phyloP scores from a whole-genome alignment of 345 rosid species.

The Eucalyptus pauciflora region DNA sequence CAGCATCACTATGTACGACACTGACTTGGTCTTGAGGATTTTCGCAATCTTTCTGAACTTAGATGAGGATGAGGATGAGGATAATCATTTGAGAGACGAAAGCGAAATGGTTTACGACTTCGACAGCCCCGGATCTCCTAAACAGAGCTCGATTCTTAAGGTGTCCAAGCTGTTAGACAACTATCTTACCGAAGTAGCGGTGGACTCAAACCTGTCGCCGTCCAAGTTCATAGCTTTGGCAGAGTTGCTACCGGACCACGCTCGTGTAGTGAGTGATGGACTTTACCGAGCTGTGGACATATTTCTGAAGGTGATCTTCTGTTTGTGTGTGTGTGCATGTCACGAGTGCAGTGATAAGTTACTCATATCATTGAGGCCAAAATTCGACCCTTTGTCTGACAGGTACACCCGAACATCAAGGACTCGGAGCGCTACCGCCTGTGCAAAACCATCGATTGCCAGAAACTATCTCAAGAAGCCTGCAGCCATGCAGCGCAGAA shows the following conservation, averaged over 20 bases:
- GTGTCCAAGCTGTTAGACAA: conserved; percentile 88
- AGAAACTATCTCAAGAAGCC: conserved; percentile 96
- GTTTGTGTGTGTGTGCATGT: not conserved
- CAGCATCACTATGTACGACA: conserved; percentile 47
- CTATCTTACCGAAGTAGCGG: conserved; percentile 86
- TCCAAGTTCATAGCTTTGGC: conserved; percentile 76
- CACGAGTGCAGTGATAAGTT: not conserved
- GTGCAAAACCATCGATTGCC: conserved; percentile 89
- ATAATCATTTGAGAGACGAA: conserved; percentile 47
- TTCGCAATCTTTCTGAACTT: conserved; percentile 78
- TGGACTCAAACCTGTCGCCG: conserved; percentile 62
- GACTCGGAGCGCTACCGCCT: conserved; percentile 86
- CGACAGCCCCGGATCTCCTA: conserved; percentile 89
- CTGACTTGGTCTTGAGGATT: conserved; percentile 76
- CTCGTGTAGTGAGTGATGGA: conserved; percentile 85
- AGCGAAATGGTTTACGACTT: conserved; percentile 78
- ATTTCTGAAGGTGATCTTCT: conserved; percentile 60
- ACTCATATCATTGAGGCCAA: not conserved
- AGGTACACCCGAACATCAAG: conserved; percentile 91
- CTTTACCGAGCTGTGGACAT: conserved; percentile 87
- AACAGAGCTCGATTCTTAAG: conserved; percentile 85
- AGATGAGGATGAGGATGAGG: conserved; percentile 74
- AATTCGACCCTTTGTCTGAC: not conserved
- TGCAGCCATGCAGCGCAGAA: conserved; percentile 98
- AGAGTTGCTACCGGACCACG: conserved; percentile 90